A percentile compares a stretch with the other conserved stretches of the same genome.
These are phyloP conservation scores for Grosmannia huntii DNA, from an alignment of 2,329 filamentous ascomycete genomes.

Conservation along the genomic window DNA sequence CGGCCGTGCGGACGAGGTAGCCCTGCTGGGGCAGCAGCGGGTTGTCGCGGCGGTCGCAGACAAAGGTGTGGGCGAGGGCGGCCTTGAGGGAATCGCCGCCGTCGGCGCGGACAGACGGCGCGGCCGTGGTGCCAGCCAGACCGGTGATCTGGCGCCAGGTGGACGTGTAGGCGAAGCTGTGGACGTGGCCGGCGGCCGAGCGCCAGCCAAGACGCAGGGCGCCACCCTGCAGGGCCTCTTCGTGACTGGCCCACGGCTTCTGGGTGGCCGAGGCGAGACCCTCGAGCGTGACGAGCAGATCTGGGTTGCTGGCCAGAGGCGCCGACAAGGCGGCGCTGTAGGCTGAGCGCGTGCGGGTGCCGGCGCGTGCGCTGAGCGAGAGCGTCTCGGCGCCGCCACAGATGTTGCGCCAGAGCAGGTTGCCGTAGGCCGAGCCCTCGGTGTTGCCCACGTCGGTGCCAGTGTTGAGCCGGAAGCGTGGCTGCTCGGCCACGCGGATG, in stretches of 20 bases:
- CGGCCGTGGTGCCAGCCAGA: constrained; percentile 59
- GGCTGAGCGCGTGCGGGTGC: constrained; percentile 80
- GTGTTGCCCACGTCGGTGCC: constrained; percentile 90
- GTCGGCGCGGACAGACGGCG: constrained; percentile 68
- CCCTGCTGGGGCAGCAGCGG: constrained; percentile 73
- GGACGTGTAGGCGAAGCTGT: constrained; percentile 69
- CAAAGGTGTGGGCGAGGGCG: constrained; percentile 25
- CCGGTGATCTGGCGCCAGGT: constrained; percentile 84
- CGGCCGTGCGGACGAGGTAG: constrained; percentile 63
- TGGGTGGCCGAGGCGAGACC: constrained; percentile 72
- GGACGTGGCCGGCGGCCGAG: constrained; percentile 48
- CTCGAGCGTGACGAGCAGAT: constrained; percentile 66
- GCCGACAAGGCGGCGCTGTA: constrained; percentile 80
- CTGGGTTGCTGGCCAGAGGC: constrained; percentile 73
- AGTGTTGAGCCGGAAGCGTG: constrained; percentile 77
- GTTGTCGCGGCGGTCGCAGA: constrained; percentile 65
- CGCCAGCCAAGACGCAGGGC: constrained; percentile 67
- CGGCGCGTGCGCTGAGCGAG: constrained; percentile 74
- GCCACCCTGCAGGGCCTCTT: constrained; percentile 73
- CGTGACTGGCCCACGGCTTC: constrained; percentile 88
- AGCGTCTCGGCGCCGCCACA: constrained; percentile 89
- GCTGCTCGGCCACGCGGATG: constrained; percentile 65
- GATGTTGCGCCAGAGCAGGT: constrained; percentile 77
- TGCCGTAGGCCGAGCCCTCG: constrained; percentile 87
- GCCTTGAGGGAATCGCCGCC: constrained; percentile 61